Conservation (phyloP, 768 basidiomycete genomes). For the Solioccasus polychromus region DNA sequence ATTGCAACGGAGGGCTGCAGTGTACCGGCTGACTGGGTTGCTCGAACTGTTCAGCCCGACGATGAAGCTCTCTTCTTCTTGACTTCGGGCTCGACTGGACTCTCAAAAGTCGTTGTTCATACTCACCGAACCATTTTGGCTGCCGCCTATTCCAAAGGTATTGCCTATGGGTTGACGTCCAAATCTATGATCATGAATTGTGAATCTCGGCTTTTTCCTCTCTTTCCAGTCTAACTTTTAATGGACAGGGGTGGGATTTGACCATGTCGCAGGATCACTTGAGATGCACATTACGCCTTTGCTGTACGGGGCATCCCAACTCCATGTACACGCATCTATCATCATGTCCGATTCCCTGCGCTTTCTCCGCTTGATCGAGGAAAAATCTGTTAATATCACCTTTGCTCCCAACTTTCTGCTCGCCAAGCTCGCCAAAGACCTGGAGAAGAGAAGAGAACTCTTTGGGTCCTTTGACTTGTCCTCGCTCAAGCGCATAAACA, state of each 20-base stretch:
- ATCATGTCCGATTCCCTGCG: slow-evolving; percentile 12
- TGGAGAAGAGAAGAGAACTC: slow-evolving; percentile 22
- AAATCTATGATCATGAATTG: slow-evolving; percentile 37
- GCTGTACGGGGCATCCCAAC: slow-evolving; percentile 23
- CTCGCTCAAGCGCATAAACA: slow-evolving; percentile 35
- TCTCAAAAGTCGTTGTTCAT: slow-evolving; percentile 40
- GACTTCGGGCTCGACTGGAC: slow-evolving; percentile 41
- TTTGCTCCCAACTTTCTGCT: slow-evolving; percentile 45
- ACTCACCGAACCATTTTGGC: slow-evolving; percentile 37
- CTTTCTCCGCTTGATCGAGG: slow-evolving; percentile 29
- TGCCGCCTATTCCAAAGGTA: slow-evolving; percentile 30
- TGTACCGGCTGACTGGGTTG: slow-evolving; percentile 10
- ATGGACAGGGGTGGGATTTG: too few species aligned
- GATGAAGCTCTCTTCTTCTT: slow-evolving; percentile 31
- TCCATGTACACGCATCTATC: slow-evolving; percentile 13
- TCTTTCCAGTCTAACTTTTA: too few species aligned
- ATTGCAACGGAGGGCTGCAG: slow-evolving; percentile 14
- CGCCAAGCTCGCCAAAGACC: slow-evolving; percentile 36
- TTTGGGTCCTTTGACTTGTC: slow-evolving; percentile 33
- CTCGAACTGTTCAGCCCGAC: slow-evolving; percentile 15
- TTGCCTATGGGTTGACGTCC: slow-evolving; percentile 30
- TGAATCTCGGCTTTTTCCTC: slow-evolving; percentile 7
- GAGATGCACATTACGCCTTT: too few species aligned
- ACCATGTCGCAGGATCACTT: too few species aligned
- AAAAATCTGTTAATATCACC: slow-evolving; percentile 31